Evolutionary conservation across 345 rosid species (phyloP), one percentile per base, ranked within the genome.

Genomic region (Lenwebbia sp.): DNA sequence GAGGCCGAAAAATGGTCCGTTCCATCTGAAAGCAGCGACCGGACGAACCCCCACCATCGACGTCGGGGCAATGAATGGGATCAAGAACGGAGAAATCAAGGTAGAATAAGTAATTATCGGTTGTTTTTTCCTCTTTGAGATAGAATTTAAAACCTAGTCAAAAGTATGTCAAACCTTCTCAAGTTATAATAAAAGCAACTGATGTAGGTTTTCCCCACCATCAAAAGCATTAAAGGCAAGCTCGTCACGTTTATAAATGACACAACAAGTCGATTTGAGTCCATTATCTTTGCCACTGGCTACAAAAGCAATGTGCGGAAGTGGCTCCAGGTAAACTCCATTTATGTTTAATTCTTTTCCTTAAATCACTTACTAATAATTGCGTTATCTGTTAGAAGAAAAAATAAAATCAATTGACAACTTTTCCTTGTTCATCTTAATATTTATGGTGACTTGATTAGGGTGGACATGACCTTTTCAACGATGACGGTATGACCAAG

Each of bases 201-300:
- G 25, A 13, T 25, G 23, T 54, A 90, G 87, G 93, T 92, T 87
- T 86, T 90, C 50, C 84, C 93, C 65, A 30, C 89, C 2, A 87
- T 94, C 8, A 85, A 83, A 60, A 62, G 62, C 70, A 87, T 94
- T 23, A 85, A 88, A 7, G 90, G 89, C 14, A 86, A 84, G 19
- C 60, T n/a, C 30, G 88, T 92, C 1, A 70, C 22, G 14, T 93
- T 94, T 44, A 87, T 76, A 25, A 85, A 91, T 83, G 91, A 90
- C 15, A 74, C 86, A 23, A 53, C 2, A 1, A 58, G 83, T 49
- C n/a, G 10, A 0, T 85, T 91, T 9, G 94, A 94, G 84, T 91
- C 90, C 13, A 89, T 94, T 15, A 85, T 94, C 52, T 94, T 94
- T 40, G 95, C 94, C 10, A 94, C 94, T 5, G 95, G 95, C 76